Evolutionary conservation across 2,329 filamentous ascomycete species (phyloP).

Genomic region (Penicillium aurantiogriseum): DNA sequence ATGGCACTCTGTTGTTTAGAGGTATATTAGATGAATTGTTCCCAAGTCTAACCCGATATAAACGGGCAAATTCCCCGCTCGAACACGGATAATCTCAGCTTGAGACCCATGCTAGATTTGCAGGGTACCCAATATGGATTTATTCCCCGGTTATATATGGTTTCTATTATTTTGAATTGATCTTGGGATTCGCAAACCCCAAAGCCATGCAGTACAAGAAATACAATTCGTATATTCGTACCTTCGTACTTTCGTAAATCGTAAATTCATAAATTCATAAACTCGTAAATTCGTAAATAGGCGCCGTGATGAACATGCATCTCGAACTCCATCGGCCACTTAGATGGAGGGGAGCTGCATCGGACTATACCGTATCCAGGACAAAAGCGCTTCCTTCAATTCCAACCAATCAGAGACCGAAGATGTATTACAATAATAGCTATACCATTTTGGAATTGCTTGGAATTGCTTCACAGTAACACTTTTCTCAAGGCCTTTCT

Average conservation of each 20-base stretch:
- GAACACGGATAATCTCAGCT: neutral
- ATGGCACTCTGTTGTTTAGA: neutral
- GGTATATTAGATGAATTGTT: neutral
- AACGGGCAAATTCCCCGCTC: neutral
- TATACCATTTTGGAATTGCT: no score
- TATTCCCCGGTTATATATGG: neutral
- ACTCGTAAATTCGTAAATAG: neutral
- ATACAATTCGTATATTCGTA: no score
- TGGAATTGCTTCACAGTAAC: neutral
- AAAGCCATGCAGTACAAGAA: no score
- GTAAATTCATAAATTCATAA: no score
- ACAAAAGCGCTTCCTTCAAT: constrained; percentile 8
- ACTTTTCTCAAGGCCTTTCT: neutral
- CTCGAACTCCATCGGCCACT: neutral
- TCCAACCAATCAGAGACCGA: neutral
- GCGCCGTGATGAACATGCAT: constrained; percentile 13
- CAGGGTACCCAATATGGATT: neutral
- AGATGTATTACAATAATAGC: constrained; percentile 1
- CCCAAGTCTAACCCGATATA: neutral
- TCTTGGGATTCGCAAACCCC: neutral
- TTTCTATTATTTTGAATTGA: neutral
- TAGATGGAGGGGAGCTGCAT: constrained; percentile 3
- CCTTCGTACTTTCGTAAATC: no score
- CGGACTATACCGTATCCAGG: constrained; percentile 2
- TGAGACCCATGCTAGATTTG: neutral